phyloP scores from a whole-genome alignment of 139 green algal genomes.

The Asterochloris sp. region DNA sequence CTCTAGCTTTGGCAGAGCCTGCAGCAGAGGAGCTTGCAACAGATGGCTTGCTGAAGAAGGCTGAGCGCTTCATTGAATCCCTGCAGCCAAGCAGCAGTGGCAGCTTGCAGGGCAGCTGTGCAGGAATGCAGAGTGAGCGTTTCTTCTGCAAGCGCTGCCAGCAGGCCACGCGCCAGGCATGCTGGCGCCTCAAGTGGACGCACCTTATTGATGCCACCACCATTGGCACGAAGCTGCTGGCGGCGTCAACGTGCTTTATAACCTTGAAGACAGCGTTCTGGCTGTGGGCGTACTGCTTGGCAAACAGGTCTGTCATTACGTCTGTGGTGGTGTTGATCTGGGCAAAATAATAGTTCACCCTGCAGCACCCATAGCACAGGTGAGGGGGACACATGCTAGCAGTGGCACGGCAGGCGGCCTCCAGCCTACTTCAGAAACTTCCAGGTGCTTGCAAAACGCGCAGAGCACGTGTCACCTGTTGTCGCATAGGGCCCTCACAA shows the following conservation, averaged over 20 bases:
- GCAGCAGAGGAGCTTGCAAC: background rate
- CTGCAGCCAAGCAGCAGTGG: too few relatives aligned
- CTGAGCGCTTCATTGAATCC: background rate
- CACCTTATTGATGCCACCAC: slow-evolving; percentile 11
- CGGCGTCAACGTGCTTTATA: background rate
- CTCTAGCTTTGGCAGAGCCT: background rate
- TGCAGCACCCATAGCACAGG: too few relatives aligned
- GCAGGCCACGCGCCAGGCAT: too few relatives aligned
- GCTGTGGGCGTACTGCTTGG: slow-evolving; percentile 8
- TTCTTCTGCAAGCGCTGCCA: too few relatives aligned
- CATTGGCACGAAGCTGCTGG: slow-evolving; percentile 12
- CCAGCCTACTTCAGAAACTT: too few relatives aligned
- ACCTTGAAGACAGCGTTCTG: slow-evolving; percentile 15
- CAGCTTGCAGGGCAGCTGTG: too few relatives aligned
- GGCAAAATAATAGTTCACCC: slow-evolving; percentile 29
- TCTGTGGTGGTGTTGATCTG: slow-evolving; percentile 15
- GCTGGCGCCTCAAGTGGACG: too few relatives aligned
- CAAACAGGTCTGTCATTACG: slow-evolving; percentile 17
- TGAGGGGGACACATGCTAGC: too few relatives aligned
- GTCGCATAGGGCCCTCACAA: slow-evolving; percentile 13
- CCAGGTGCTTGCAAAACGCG: background rate
- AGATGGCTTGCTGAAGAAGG: background rate
- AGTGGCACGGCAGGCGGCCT: too few relatives aligned
- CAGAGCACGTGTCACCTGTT: background rate
- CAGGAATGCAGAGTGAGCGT: too few relatives aligned